phyloP scores from a whole-genome alignment of 371 early-diverging fungal species.

The Mucor sp. region DNA sequence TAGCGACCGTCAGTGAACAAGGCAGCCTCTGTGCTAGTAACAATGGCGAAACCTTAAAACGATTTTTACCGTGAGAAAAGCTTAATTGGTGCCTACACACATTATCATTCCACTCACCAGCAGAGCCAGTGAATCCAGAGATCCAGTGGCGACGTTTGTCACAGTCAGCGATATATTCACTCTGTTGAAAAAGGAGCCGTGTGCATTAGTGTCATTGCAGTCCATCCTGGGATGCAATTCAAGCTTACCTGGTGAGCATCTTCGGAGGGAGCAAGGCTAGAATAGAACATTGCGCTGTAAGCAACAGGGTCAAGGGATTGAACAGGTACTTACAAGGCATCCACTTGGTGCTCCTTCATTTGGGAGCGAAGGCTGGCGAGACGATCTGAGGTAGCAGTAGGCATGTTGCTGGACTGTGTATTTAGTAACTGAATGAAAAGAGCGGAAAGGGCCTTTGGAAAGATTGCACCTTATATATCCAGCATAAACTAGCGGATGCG shows the following conservation, averaged over 20 bases:
- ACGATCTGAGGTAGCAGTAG: conserved; percentile 58
- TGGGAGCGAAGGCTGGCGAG: conserved; percentile 69
- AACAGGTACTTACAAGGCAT: conserved; percentile 67
- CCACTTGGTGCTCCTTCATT: conserved; percentile 69
- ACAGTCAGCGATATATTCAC: conserved; percentile 95
- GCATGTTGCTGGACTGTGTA: conserved; percentile 27
- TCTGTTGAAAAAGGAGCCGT: conserved; percentile 46
- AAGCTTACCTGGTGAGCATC: conserved; percentile 91
- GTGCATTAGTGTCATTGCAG: neutral
- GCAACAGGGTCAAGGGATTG: too few relatives aligned
- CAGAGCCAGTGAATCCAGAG: conserved; percentile 98
- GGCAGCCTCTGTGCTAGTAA: conserved; percentile 69
- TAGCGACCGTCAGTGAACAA: conserved; percentile 99
- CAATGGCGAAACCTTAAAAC: conserved; percentile 70
- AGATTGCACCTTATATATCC: neutral
- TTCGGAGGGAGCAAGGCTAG: conserved; percentile 89
- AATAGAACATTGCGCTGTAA: too few relatives aligned
- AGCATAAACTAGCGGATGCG: neutral
- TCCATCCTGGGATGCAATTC: neutral
- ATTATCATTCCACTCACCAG: conserved; percentile 58
- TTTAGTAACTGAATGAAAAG: conserved; percentile 7
- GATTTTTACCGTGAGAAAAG: conserved; percentile 6
- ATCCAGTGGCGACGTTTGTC: conserved; percentile 95
- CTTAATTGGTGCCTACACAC: neutral
- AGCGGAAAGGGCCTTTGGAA: neutral